These are phyloP conservation scores for Sugiyamaella pinicola DNA, from an alignment of 1,139 yeast genomes.

Conservation along the genomic window DNA sequence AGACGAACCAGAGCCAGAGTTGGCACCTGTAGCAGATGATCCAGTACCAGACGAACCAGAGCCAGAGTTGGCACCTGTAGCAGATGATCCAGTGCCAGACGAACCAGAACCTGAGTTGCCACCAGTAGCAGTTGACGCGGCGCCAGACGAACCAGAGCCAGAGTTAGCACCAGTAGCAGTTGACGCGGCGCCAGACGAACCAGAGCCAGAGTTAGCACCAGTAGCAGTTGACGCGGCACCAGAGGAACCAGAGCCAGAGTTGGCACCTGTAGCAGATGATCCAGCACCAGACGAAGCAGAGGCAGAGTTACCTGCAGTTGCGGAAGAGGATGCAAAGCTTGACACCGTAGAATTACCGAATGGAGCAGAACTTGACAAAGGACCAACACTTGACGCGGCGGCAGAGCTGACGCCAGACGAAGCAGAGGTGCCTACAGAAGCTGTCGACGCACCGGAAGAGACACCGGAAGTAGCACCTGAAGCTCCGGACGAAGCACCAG, in stretches of 20 bases:
- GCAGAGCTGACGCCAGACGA: not conserved
- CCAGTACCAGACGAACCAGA: not conserved
- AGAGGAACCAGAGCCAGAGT: not conserved
- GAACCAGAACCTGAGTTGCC: not conserved
- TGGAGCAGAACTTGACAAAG: not conserved
- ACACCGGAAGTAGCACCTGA: constrained; percentile 3
- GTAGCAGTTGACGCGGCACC: not conserved
- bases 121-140: not conserved
- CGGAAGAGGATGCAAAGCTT: not conserved
- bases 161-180: constrained; percentile 2
- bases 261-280: not conserved
- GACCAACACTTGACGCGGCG: not conserved
- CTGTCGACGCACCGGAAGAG: not conserved
- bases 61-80: not conserved
- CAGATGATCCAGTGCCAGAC: constrained; percentile 5
- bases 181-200: not conserved
- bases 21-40: not conserved
- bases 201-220: not conserved
- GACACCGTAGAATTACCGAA: constrained; percentile 1
- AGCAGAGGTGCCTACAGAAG: not conserved
- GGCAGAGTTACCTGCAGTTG: not conserved
- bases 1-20: not conserved
- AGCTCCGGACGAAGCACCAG: not conserved
- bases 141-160: not conserved
- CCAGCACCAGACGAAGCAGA: not conserved